Percentiles rank a stretch among this genome's conserved stretches.
Evolutionary conservation across 148 eudicot genomes (phyloP).

Genomic region (Salicornia ramosissima): DNA sequence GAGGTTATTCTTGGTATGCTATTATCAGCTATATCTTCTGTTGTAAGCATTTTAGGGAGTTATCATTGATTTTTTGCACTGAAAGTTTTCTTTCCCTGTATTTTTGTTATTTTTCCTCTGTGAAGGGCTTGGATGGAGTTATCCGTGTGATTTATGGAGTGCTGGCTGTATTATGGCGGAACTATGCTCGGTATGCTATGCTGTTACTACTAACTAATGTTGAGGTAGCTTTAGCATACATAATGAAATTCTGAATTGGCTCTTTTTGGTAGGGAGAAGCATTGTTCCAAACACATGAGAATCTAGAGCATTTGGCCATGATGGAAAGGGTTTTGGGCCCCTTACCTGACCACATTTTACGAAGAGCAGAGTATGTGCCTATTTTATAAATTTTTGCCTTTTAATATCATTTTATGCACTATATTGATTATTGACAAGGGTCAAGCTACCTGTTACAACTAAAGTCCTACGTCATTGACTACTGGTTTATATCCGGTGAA

Average conservation of each 20-base stretch:
- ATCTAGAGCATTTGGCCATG: conserved; percentile 65
- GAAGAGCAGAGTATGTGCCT: conserved; percentile 51
- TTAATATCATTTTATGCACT: not conserved
- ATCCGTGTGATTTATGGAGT: conserved; percentile 67
- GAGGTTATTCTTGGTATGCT: conserved; percentile 61
- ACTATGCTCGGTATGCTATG: conserved; percentile 56
- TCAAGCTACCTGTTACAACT: no score
- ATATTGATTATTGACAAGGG: not conserved
- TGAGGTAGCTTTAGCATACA: conserved; percentile 1
- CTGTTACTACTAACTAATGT: conserved; percentile 8
- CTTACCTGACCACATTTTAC: conserved; percentile 51
- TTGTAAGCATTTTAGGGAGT: not conserved
- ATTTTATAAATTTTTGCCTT: not conserved
- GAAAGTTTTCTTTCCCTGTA: not conserved
- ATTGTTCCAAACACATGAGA: conserved; percentile 62
- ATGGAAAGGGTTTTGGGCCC: conserved; percentile 67
- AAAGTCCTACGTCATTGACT: not conserved
- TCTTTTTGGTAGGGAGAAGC: conserved; percentile 48
- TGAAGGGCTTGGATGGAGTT: conserved; percentile 66
- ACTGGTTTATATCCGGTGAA: no score
- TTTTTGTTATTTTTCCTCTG: conserved; percentile 1
- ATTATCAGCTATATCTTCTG: not conserved
- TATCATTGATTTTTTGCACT: conserved; percentile 2
- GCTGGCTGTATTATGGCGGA: conserved; percentile 60
- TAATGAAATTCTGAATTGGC: not conserved